These are phyloP conservation scores for Saccharomycopsis synnaedendra DNA, from an alignment of 805 yeast species.

Conservation along the genomic window DNA sequence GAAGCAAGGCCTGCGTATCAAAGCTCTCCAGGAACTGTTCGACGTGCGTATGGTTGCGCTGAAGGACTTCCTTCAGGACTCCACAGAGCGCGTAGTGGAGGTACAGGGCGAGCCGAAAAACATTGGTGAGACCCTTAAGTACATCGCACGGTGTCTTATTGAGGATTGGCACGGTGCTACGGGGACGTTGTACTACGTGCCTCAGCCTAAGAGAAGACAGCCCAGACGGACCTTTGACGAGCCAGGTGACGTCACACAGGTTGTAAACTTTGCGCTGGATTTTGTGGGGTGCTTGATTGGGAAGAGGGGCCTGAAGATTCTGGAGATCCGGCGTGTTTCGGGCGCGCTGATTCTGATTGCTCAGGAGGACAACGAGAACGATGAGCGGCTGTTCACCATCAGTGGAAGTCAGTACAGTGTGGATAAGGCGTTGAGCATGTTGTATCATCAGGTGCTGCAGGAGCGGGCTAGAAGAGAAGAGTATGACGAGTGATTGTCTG, in stretches of 20 bases:
- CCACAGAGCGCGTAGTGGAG: constrained; percentile 80
- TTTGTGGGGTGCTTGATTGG: constrained; percentile 89
- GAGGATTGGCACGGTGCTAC: constrained; percentile 63
- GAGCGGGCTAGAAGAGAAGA: constrained; percentile 35
- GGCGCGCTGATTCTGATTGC: constrained; percentile 74
- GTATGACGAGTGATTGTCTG: background rate
- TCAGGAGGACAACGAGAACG: constrained; percentile 51
- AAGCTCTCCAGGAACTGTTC: constrained; percentile 58
- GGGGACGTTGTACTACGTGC: constrained; percentile 55
- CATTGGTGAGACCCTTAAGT: constrained; percentile 43
- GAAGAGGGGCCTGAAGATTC: constrained; percentile 74
- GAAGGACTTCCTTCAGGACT: constrained; percentile 68
- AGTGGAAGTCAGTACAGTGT: constrained; percentile 40
- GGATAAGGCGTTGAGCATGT: constrained; percentile 46
- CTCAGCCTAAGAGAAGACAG: constrained; percentile 22
- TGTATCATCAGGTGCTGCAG: constrained; percentile 46
- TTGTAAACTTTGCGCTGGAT: constrained; percentile 58
- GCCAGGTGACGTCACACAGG: constrained; percentile 23
- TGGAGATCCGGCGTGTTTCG: constrained; percentile 67
- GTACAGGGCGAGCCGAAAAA: constrained; percentile 67
- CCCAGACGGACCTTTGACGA: constrained; percentile 4
- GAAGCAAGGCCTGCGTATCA: constrained; percentile 69
- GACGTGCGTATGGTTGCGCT: constrained; percentile 79
- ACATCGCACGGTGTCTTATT: constrained; percentile 58
- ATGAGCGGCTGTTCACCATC: constrained; percentile 61